These are phyloP conservation scores for Backusella westeae DNA, from an alignment of 192 early-diverging fungal genomes.

Conservation along the genomic window DNA sequence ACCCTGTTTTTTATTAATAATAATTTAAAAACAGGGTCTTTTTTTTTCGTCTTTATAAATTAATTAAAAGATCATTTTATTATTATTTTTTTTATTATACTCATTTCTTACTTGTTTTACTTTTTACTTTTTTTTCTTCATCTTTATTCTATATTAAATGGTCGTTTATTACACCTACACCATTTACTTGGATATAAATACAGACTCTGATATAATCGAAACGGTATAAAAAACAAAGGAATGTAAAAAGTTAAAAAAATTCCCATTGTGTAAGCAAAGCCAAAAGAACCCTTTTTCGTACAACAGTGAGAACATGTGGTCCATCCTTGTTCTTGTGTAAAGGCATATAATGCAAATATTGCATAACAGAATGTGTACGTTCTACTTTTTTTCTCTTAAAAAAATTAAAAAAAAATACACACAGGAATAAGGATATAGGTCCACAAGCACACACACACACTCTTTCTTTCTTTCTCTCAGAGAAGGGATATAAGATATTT, in stretches of 20 bases:
- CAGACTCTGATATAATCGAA: too few relatives aligned
- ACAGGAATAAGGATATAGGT: too few relatives aligned
- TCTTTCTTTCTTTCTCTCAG: too few relatives aligned
- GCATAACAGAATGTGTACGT: too few relatives aligned
- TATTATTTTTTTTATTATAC: not conserved
- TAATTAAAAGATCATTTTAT: not conserved
- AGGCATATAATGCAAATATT: not conserved
- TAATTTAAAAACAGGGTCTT: not conserved
- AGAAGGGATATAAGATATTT: too few relatives aligned
- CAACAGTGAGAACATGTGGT: conserved; percentile 1
- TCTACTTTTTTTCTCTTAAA: too few relatives aligned
- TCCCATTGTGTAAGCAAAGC: not conserved
- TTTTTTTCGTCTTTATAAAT: not conserved
- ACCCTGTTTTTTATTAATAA: not conserved
- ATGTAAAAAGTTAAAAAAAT: not conserved
- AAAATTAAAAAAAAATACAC: too few relatives aligned
- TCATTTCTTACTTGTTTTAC: not conserved
- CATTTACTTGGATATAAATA: too few relatives aligned
- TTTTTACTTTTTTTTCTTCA: not conserved
- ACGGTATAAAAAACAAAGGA: too few relatives aligned
- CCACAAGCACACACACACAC: too few relatives aligned
- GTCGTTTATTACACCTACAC: too few relatives aligned
- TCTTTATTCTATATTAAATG: not conserved
- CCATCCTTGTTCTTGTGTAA: not conserved
- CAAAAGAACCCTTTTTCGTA: conserved; percentile 8